Base-by-base conservation (phyloP, 108 stramenopile genomes). In the Cyclotella atomus region DNA sequence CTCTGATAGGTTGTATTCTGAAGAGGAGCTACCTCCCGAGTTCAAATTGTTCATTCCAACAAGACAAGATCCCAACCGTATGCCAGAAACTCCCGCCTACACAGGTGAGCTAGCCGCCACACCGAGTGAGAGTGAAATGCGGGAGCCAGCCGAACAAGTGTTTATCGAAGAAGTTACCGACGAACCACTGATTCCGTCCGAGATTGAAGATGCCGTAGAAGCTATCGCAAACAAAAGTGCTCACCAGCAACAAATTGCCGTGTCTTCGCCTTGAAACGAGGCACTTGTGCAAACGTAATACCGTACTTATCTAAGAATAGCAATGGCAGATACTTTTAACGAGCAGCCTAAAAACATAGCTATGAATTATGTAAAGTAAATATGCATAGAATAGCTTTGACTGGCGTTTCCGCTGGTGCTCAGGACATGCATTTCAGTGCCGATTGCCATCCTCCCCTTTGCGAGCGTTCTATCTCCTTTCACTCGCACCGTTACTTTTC, bases 1-100 rank as follows among this genome's bases (percentile, higher is more conserved):
- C 68, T 89, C 90, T 27, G 96, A 96, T 76, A 50, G 93, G 27
- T 82, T 95, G 32, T 96, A 96, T 77, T 85, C 90, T 14, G 95
- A 96, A 71, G 96, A 93, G 57, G 96, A 96, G 52, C 84, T 96
- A 5, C 96, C 96, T 1, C 86, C 93, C n/a, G 95, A 96, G 73
- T 96, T 96, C 87, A 83, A 83, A 59, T 46, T 83, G 15, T 80
- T 80, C 30, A 69, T 83, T 75, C 82, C 82, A 24, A 75, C 67
- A 17, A 19, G 54, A 57, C 29, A 57, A 30, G 56, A 57, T 57
- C 38, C 64, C 15, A 36, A 38, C 30, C 33, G 29, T 21, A 23
- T 46, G 21, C 0, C 46, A 0, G 46, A 61, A 41, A 36, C 38
- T 20, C 34, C 36, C 23, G 36, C 21, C 21, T 21, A 3, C 60